Percentiles rank a stretch among this genome's conserved stretches.
Conservation (phyloP, 2,329 filamentous ascomycete genomes). For the Neofusicoccum cordaticola region DNA sequence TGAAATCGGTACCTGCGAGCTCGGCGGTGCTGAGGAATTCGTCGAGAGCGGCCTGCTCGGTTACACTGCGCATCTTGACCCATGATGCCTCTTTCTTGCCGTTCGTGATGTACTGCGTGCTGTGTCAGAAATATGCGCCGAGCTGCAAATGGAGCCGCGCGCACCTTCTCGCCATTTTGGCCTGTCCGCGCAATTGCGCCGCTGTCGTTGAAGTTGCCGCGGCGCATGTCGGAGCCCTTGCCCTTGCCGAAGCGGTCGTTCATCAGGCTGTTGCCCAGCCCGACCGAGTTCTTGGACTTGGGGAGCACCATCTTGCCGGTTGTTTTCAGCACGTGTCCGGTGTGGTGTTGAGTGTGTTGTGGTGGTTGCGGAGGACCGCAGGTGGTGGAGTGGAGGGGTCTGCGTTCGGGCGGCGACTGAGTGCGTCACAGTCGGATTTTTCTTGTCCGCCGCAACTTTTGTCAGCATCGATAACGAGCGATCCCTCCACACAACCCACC, state of each 20-base stretch:
- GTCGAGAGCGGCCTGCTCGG: conserved; percentile 92
- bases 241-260: conserved; percentile 96
- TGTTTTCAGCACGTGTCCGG: conserved; percentile 7
- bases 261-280: conserved; percentile 96
- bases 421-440: conserved; percentile 16
- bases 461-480: conserved; percentile 15
- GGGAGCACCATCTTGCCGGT: conserved; percentile 64
- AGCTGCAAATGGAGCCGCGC: conserved; percentile 12
- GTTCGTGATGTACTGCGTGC: conserved; percentile 77
- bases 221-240: conserved; percentile 80
- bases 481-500: conserved; percentile 6
- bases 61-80: conserved; percentile 99
- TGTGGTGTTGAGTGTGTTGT: conserved; percentile 21
- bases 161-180: conserved; percentile 71
- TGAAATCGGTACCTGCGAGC: conserved; percentile 97
- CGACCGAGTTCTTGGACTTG: conserved; percentile 93
- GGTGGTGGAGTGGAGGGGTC: conserved; percentile 19
- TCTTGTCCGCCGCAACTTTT: conserved; percentile 19
- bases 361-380: conserved; percentile 19
- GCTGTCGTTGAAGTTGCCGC: conserved; percentile 54
- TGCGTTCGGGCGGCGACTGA: conserved; percentile 10
- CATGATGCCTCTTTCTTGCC: conserved; percentile 86
- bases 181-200: conserved; percentile 68
- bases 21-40: conserved; percentile 96
- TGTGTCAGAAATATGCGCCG: conserved; percentile 24